phyloP scores from a whole-genome alignment of 441 rosid species.

The Pelargonium myrrhifolium region DNA sequence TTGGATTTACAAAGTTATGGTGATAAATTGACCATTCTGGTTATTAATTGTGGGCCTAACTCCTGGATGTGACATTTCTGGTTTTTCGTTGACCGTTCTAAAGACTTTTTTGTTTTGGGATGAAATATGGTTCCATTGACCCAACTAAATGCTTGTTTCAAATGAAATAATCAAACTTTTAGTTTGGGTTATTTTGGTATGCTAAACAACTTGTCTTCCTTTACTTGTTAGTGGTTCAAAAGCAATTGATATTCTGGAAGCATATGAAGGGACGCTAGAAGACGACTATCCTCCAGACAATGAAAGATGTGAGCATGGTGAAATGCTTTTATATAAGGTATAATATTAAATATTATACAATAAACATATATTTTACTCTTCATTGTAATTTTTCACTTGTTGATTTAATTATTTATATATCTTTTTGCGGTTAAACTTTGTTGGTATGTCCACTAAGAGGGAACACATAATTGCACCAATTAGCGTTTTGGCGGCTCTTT shows the following conservation, averaged over 20 bases:
- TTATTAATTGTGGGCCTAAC: too few species aligned
- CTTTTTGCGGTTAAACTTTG: background rate
- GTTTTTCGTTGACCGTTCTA: too few species aligned
- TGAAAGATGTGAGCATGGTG: slow-evolving; percentile 93
- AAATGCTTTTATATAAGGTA: slow-evolving; percentile 99
- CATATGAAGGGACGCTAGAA: slow-evolving; percentile 97
- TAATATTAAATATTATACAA: background rate
- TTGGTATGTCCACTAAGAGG: background rate
- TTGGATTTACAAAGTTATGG: background rate
- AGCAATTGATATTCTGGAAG: slow-evolving; percentile 98
- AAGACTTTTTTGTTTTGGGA: too few species aligned
- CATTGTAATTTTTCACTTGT: background rate
- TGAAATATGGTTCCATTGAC: too few species aligned
- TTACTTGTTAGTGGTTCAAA: slow-evolving; percentile 54
- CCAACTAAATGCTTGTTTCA: too few species aligned
- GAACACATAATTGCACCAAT: background rate
- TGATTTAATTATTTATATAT: background rate
- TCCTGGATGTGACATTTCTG: too few species aligned
- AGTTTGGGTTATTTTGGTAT: slow-evolving; percentile 1
- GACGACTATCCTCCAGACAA: slow-evolving; percentile 98
- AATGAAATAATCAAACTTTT: background rate
- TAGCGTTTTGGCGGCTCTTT: background rate
- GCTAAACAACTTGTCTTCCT: slow-evolving; percentile 15
- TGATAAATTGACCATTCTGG: background rate
- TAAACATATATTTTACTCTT: too few species aligned